These are phyloP conservation scores for Trichoderma arundinaceum DNA, from an alignment of 2,329 filamentous ascomycete genomes.

Conservation along the genomic window DNA sequence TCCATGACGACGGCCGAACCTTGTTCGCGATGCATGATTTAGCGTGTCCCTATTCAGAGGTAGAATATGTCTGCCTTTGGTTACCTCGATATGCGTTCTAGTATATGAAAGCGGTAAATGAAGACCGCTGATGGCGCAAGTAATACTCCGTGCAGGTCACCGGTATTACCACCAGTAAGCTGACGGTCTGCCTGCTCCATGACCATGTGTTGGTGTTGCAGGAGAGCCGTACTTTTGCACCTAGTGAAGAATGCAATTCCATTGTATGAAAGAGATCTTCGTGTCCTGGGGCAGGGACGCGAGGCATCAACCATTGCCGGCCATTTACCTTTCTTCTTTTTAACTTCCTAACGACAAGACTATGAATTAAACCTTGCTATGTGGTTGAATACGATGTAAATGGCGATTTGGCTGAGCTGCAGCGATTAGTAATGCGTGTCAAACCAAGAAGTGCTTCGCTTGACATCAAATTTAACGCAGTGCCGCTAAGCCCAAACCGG, in stretches of 20 bases:
- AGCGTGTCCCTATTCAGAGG: background rate
- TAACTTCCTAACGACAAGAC: too few relatives aligned
- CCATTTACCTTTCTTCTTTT: too few relatives aligned
- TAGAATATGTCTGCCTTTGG: background rate
- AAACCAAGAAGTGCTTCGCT: background rate
- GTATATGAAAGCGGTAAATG: background rate
- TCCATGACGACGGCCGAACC: constrained; percentile 19
- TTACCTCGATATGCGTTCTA: background rate
- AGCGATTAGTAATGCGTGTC: constrained; percentile 5
- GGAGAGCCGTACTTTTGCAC: background rate
- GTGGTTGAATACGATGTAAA: too few relatives aligned
- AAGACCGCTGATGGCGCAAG: background rate
- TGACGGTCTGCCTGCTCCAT: background rate
- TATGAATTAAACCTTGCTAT: too few relatives aligned
- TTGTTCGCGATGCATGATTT: constrained; percentile 11
- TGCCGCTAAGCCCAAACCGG: background rate
- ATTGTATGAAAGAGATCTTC: too few relatives aligned
- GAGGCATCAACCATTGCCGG: too few relatives aligned
- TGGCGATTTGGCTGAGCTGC: too few relatives aligned
- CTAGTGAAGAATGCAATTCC: background rate
- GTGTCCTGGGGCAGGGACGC: too few relatives aligned
- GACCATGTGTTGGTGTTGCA: background rate
- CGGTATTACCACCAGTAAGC: constrained; percentile 6
- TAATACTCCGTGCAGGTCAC: background rate
- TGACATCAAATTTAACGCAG: constrained; percentile 19